Base-by-base conservation (phyloP, 169 alveolate genomes). In the Miamiensis avidus region DNA sequence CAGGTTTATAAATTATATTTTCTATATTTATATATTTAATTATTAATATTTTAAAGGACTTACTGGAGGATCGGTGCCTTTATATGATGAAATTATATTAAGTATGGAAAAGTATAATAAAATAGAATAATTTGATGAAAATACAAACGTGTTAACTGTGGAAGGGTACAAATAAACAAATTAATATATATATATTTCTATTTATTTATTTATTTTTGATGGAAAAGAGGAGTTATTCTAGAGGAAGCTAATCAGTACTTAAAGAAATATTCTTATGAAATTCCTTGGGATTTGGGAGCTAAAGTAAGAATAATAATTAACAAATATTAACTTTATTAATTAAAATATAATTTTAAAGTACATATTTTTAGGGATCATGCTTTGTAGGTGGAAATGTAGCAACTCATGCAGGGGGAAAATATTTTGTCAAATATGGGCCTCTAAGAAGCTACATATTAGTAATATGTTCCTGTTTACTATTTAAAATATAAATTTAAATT, bases 401-500 rank as follows among this genome's bases (percentile, higher is more conserved):
- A 1, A 96, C 98, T 0, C 91, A 94, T 88, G 98, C 98, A 11
- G 98, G 97, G 34, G 98, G 98, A 4, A 86, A 90, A 11, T 91
- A 96, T 84, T 85, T 91, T 29, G 82, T 96, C 28, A 90, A 94
- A 82, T 91, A 95, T 88, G 97, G 97, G n/a, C 88, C 94, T 31
- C 75, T 95, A n/a, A 95, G 91, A 74, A 97, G 94, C 1, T 85
- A 88, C 29, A 76, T 93, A 25, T 69, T 96, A 1, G 69, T 49
- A 49, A 49, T 4, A 49, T 11, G 20, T 49, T 11, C 4, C 4
- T 49, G 69, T 4, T 11, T 49, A 49, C 20, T 49, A 49, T 49
- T 11, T 11, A 49, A 49, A 11, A 49, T 11, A 49, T 49, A 49
- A 49, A 49, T 49, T 11, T 49, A 49, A 11, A 11, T 49, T 49